Conservation (phyloP, 495 filamentous ascomycete genomes). For the Glutinoglossum americanum region DNA sequence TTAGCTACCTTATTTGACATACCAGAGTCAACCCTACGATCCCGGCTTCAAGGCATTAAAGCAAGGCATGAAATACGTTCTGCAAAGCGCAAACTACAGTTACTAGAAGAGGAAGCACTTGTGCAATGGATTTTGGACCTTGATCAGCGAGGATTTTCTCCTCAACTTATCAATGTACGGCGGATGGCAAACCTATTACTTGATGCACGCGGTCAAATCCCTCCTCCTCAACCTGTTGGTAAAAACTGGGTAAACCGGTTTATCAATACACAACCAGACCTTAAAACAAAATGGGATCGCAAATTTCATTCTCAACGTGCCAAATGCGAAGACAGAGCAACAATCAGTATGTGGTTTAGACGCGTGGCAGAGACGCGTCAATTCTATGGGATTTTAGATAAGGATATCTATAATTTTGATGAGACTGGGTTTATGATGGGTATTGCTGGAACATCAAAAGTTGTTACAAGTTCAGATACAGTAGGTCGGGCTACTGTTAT, state of each 20-base stretch:
- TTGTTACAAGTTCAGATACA: constrained; percentile 10
- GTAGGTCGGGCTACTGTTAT: constrained; percentile 2
- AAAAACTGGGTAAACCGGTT: background rate
- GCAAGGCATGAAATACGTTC: too few species aligned
- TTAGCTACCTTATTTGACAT: too few species aligned
- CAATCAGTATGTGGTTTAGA: constrained; percentile 4
- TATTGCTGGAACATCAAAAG: constrained; percentile 8
- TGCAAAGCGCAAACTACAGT: too few species aligned
- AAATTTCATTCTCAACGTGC: constrained; percentile 1
- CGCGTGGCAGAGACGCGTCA: background rate
- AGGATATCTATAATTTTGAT: too few species aligned
- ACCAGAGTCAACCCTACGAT: too few species aligned
- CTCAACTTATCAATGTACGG: constrained; percentile 3
- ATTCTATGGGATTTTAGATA: constrained; percentile 4
- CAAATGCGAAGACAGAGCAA: constrained; percentile 1
- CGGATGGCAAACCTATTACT: constrained; percentile 5
- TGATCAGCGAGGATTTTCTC: constrained; percentile 4
- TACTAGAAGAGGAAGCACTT: too few species aligned
- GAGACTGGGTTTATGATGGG: too few species aligned
- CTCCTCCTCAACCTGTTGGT: background rate
- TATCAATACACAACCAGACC: background rate
- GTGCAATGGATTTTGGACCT: constrained; percentile 4
- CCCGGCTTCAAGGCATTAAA: too few species aligned
- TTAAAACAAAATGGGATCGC: background rate
- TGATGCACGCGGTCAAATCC: background rate